Evolutionary conservation across 2,329 filamentous ascomycete species (phyloP).

Genomic region (Pyricularia grisea): DNA sequence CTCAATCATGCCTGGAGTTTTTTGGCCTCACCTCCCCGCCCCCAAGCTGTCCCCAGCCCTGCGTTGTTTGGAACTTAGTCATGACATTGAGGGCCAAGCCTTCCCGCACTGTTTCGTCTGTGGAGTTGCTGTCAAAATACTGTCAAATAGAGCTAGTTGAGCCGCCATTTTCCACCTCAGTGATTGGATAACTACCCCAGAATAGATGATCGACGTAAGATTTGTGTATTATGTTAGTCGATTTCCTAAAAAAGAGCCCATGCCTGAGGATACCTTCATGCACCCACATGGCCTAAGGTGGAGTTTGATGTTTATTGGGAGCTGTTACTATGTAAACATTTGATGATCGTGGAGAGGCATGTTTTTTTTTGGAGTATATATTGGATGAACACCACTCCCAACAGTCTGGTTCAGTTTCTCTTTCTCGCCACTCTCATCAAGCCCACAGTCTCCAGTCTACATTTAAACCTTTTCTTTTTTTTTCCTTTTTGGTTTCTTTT

Average conservation of each 20-base stretch:
- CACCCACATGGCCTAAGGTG: background rate
- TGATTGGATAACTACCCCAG: background rate
- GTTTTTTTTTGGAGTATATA: background rate
- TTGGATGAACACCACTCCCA: background rate
- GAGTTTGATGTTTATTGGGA: too few relatives aligned
- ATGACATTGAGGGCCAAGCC: background rate
- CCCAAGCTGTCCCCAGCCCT: too few relatives aligned
- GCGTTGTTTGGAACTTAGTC: background rate
- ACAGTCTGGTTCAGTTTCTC: background rate
- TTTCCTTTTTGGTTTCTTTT: background rate
- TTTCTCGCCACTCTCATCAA: background rate
- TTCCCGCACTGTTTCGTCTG: background rate
- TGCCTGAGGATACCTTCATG: background rate
- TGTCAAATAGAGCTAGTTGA: background rate
- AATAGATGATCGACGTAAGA: background rate
- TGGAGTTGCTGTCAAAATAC: background rate
- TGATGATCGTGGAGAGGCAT: background rate
- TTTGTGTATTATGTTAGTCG: background rate
- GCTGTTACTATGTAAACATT: too few relatives aligned
- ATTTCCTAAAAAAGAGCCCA: background rate
- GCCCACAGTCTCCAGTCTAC: background rate
- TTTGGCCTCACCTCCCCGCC: too few relatives aligned
- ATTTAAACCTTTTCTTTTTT: background rate
- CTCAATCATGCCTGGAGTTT: too few relatives aligned
- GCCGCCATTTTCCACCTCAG: too few relatives aligned